Evolutionary conservation across 2,329 filamentous ascomycete species (phyloP), one percentile per base, ranked within the genome.

Genomic region (Metarhizium anisopliae): DNA sequence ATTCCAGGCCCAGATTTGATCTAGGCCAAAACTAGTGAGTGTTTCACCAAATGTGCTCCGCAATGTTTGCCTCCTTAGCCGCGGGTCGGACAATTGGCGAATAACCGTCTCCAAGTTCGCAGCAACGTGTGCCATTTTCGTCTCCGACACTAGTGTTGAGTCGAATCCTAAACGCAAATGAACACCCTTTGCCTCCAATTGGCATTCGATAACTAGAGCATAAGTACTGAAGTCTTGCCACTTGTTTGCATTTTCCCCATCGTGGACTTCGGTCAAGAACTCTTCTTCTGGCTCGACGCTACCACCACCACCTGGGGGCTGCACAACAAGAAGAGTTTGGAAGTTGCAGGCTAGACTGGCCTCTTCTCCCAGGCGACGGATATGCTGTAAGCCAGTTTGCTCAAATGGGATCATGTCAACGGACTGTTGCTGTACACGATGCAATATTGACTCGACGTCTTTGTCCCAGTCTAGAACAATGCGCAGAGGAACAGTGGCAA

Each of bases 321-420:
- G 60, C 3, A 62, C 56, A 5, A 62, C 55, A 6, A 62, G 59
- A 2, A 62, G 55, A 1, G 60, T 56, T 51, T 60, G 59, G 50
- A 62, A 62, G 50, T 52, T 43, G 25, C 59, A 59, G 8, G 52
- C 60, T 0, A 45, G 20, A 10, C 43, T 47, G 10, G 54, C 49
- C 25, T 57, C 56, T 1, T 54, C 43, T 40, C 55, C 56, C 40
- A 59, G 49, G 11, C 52, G 52, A n/a, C 54, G 47, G 77, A 52
- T 62, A 18, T 66, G 59, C n/a, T 65, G 62, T 6, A 71, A 55
- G 4, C 66, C 65, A 3, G 63, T 59, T 25, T 69, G 61, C 56
- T 67, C 68, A 43, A 54, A 64, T 1, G 60, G 58, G 10, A 65
- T 63, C 63, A 66, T 64, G 47, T 66, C 61, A 14, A 58, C 50